phyloP scores from a whole-genome alignment of 768 basidiomycete genomes.

The Amanita jacksonii region DNA sequence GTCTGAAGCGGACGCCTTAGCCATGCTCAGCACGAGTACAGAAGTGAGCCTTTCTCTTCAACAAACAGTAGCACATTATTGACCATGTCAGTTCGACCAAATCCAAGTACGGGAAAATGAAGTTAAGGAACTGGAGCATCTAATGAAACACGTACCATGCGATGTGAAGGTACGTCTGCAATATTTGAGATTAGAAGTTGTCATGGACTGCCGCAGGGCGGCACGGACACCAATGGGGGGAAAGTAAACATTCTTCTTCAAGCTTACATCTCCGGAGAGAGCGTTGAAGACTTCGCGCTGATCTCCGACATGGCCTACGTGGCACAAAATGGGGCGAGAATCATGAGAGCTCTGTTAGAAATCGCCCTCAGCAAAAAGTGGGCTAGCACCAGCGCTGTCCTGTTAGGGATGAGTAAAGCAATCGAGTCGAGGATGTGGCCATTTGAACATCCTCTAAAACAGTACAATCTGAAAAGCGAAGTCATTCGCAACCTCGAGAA shows the following conservation, averaged over 20 bases:
- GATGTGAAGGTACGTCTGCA: conserved; percentile 56
- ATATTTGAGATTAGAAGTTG: no score
- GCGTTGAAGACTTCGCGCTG: conserved; percentile 91
- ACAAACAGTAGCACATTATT: neutral
- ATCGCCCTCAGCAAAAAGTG: conserved; percentile 90
- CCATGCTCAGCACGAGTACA: conserved; percentile 80
- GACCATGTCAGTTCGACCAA: conserved; percentile 69
- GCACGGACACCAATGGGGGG: conserved; percentile 40
- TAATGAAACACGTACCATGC: conserved; percentile 68
- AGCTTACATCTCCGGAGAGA: conserved; percentile 70
- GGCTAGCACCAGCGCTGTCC: conserved; percentile 69
- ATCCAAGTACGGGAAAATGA: conserved; percentile 91
- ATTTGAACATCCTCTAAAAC: conserved; percentile 82
- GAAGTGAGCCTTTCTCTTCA: conserved; percentile 46
- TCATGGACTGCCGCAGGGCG: no score
- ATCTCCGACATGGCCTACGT: conserved; percentile 93
- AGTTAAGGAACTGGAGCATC: conserved; percentile 63
- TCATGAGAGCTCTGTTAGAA: conserved; percentile 88
- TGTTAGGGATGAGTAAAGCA: conserved; percentile 90
- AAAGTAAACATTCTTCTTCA: conserved; percentile 97
- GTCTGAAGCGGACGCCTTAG: conserved; percentile 89
- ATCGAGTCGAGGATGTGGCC: conserved; percentile 92
- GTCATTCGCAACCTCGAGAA: conserved; percentile 68
- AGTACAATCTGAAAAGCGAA: conserved; percentile 70
- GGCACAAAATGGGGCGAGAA: conserved; percentile 91